Conservation (phyloP, 352 stramenopile species). For the Pythium utonaiense region DNA sequence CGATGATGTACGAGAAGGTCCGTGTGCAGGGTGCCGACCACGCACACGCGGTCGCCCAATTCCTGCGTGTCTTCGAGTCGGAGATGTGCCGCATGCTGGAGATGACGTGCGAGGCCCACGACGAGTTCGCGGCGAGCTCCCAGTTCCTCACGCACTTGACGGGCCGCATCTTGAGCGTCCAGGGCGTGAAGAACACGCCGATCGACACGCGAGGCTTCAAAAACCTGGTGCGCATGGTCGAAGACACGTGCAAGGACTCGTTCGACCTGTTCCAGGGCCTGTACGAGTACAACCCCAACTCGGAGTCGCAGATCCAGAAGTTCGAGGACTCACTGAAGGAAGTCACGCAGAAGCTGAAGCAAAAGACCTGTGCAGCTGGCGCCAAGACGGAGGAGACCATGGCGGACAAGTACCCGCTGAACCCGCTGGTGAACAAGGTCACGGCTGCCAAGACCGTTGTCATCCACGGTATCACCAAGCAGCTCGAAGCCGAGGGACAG, state of each 20-base stretch:
- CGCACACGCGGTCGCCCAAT: conserved; percentile 80
- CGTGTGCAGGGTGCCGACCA: conserved; percentile 67
- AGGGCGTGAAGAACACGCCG: conserved; percentile 79
- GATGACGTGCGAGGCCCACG: conserved; percentile 95
- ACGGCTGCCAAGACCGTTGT: conserved; percentile 90
- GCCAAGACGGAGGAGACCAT: conserved; percentile 26
- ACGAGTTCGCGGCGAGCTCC: conserved; percentile 95
- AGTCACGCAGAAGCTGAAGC: conserved; percentile 44
- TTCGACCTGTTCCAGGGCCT: conserved; percentile 98
- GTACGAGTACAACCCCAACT: conserved; percentile 96
- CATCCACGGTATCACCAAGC: conserved; percentile 92
- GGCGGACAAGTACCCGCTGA: conserved; percentile 58
- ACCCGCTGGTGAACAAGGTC: conserved; percentile 79
- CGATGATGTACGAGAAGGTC: conserved; percentile 96
- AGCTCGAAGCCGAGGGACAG: conserved; percentile 92
- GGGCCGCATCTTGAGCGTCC: conserved; percentile 93
- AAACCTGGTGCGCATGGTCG: conserved; percentile 95
- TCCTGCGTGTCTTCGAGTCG: conserved; percentile 94
- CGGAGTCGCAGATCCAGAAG: conserved; percentile 74
- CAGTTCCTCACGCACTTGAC: conserved; percentile 99
- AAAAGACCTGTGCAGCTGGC: neutral
- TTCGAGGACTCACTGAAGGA: conserved; percentile 59
- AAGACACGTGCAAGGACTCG: conserved; percentile 95
- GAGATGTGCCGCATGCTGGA: conserved; percentile 96
- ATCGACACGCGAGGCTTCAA: conserved; percentile 98